Evolutionary conservation across 1,139 yeast species (phyloP).

Genomic region (Candida frijolesensis): DNA sequence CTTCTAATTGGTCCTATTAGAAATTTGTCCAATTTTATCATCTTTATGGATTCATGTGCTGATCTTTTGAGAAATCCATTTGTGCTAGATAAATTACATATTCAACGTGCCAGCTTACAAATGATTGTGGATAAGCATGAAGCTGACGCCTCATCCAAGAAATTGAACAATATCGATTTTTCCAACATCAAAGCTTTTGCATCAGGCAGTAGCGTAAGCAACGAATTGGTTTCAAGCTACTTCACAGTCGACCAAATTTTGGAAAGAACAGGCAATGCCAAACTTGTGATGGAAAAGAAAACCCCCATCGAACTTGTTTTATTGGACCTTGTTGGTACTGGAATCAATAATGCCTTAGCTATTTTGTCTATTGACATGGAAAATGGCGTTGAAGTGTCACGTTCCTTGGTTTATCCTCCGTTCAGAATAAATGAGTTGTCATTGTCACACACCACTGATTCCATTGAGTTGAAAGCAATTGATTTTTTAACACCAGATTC

Average conservation of each 20-base stretch:
- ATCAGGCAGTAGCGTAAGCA: constrained; percentile 14
- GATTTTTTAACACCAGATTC: constrained; percentile 21
- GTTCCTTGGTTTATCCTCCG: constrained; percentile 47
- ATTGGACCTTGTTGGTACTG: constrained; percentile 28
- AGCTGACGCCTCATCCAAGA: constrained; percentile 19
- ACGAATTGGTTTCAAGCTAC: constrained; percentile 37
- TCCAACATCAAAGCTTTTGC: constrained; percentile 35
- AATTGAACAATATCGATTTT: constrained; percentile 38
- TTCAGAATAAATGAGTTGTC: constrained; percentile 36
- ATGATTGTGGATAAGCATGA: constrained; percentile 23
- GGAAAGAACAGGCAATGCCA: constrained; percentile 29
- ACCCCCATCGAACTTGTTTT: constrained; percentile 33
- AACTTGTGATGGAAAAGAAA: constrained; percentile 15
- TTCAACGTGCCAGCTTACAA: constrained; percentile 21
- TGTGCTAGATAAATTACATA: constrained; percentile 34
- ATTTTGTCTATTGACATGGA: constrained; percentile 26
- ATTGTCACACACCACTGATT: constrained; percentile 21
- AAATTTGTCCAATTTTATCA: constrained; percentile 34
- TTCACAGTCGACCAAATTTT: constrained; percentile 41
- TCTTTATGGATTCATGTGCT: constrained; percentile 28
- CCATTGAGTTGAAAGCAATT: constrained; percentile 29
- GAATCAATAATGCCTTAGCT: constrained; percentile 40
- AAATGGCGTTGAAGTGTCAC: constrained; percentile 14
- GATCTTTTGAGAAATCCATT: constrained; percentile 41
- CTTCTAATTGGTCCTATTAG: constrained; percentile 34